These are phyloP conservation scores for Cynanchum wilfordii DNA, from an alignment of 257 asterid species.

Conservation along the genomic window DNA sequence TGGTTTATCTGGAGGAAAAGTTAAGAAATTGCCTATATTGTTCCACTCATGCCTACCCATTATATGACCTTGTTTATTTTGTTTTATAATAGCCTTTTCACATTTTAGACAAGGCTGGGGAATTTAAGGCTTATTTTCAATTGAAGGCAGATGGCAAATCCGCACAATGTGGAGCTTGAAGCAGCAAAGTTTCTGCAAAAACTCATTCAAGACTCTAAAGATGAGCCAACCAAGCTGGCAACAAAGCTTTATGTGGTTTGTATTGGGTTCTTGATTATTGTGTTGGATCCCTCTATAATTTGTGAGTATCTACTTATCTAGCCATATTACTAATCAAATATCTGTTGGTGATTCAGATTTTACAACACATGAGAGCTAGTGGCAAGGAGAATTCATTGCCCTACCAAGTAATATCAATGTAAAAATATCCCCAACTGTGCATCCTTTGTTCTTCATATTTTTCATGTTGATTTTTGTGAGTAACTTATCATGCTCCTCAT, in stretches of 20 bases:
- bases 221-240: constrained; percentile 94
- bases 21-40: neutral
- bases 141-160: constrained; percentile 56
- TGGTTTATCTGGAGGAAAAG: neutral
- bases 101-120: neutral
- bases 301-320: neutral
- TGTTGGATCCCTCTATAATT: constrained; percentile 12
- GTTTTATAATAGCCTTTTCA: neutral
- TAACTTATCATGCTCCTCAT: neutral
- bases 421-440: constrained; percentile 16
- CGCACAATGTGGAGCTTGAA: constrained; percentile 92
- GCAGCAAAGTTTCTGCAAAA: constrained; percentile 98
- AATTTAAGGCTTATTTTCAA: constrained; percentile 10
- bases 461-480: neutral
- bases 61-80: neutral
- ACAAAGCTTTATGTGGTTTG: constrained; percentile 95
- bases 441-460: neutral
- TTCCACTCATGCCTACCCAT: neutral
- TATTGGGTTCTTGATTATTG: constrained; percentile 16
- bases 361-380: constrained; percentile 97
- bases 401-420: constrained; percentile 97
- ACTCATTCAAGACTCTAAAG: constrained; percentile 95
- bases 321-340: neutral
- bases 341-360: constrained; percentile 47
- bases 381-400: constrained; percentile 99